phyloP scores from a whole-genome alignment of 345 rosid genomes.

The Arabidopsis arenosa region DNA sequence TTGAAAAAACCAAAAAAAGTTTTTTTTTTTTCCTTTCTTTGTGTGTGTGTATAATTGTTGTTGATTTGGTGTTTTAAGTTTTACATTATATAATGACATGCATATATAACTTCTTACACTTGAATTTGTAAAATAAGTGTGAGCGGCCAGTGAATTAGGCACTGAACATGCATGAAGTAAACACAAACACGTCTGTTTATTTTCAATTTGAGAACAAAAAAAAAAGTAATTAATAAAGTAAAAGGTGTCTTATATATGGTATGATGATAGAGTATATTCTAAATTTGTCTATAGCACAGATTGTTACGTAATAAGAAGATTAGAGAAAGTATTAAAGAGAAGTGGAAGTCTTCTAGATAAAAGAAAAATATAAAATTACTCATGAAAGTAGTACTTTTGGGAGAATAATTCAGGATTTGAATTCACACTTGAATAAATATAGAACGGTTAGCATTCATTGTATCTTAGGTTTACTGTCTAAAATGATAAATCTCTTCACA shows the following conservation, averaged over 20 bases:
- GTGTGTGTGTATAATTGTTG: background rate
- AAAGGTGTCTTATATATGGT: background rate
- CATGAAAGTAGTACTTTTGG: too few relatives aligned
- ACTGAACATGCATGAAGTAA: background rate
- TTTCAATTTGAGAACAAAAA: background rate
- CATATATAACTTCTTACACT: background rate
- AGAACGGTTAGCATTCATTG: background rate
- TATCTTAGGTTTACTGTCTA: background rate
- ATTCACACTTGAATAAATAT: background rate
- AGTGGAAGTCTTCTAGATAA: slow-evolving; percentile 1
- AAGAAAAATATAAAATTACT: background rate
- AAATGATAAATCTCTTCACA: background rate
- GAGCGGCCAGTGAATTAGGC: background rate
- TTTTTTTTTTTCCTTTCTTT: background rate
- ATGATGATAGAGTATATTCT: background rate
- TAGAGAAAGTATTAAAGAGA: background rate
- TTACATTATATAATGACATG: background rate
- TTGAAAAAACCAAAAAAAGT: background rate
- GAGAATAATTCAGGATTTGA: background rate
- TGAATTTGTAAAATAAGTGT: background rate
- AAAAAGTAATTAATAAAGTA: background rate
- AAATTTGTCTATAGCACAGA: background rate
- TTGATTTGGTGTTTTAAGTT: slow-evolving; percentile 7
- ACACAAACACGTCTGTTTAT: slow-evolving; percentile 15
- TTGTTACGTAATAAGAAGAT: background rate